Evolutionary conservation across 345 rosid genomes (phyloP).

Genomic region (Mangifera indica): DNA sequence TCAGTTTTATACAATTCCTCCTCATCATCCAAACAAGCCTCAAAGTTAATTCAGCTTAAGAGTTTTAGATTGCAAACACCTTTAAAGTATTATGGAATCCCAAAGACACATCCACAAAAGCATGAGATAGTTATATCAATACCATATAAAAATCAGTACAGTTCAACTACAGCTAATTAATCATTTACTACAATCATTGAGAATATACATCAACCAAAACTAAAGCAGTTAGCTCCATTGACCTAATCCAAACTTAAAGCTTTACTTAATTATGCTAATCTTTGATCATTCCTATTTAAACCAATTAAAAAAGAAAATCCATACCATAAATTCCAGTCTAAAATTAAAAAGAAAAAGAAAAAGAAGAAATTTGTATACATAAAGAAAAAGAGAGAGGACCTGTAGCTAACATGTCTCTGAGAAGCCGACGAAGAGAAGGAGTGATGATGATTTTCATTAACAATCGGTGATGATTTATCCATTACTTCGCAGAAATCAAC

Average conservation of each 20-base stretch:
- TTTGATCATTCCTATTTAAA: too few species aligned
- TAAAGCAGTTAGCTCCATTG: neutral
- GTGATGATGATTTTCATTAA: slow-evolving; percentile 30
- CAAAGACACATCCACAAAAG: neutral
- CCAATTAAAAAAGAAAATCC: neutral
- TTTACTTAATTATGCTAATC: too few species aligned
- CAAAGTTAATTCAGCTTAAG: neutral
- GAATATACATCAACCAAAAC: neutral
- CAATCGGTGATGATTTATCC: slow-evolving; percentile 16
- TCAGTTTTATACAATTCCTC: neutral
- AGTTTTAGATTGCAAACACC: neutral
- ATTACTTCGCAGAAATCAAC: slow-evolving; percentile 17
- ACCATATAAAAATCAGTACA: too few species aligned
- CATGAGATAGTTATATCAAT: too few species aligned
- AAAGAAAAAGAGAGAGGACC: slow-evolving; percentile 27
- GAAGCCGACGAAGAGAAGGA: slow-evolving; percentile 39
- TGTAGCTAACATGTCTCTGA: slow-evolving; percentile 49
- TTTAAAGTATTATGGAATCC: neutral
- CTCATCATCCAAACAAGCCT: neutral
- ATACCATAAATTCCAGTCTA: too few species aligned
- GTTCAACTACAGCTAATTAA: too few species aligned
- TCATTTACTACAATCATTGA: too few species aligned
- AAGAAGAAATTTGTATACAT: too few species aligned
- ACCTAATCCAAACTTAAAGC: neutral
- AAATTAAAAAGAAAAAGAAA: too few species aligned